Conservation (phyloP, 139 green algal species). For the Ostreobium quekettii region DNA sequence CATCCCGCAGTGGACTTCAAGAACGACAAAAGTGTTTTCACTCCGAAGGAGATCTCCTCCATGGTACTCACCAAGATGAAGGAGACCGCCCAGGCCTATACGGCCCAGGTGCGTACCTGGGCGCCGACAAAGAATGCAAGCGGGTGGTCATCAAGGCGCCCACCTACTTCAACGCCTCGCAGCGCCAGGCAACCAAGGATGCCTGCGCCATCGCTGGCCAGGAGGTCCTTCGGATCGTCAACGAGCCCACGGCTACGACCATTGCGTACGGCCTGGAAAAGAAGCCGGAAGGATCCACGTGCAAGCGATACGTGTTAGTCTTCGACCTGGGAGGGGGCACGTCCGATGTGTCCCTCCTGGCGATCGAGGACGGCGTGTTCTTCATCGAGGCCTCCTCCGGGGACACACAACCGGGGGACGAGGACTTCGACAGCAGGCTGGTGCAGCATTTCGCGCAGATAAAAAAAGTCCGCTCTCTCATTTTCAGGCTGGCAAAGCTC, state of each 20-base stretch:
- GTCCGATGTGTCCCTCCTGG: slow-evolving; percentile 96
- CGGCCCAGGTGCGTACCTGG: slow-evolving; percentile 42
- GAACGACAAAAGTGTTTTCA: slow-evolving; percentile 85
- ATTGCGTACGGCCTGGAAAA: slow-evolving; percentile 88
- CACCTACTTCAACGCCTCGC: slow-evolving; percentile 98
- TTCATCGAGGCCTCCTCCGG: slow-evolving; percentile 96
- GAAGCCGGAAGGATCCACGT: slow-evolving; percentile 33
- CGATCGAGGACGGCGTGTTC: slow-evolving; percentile 98
- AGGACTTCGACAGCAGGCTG: slow-evolving; percentile 96
- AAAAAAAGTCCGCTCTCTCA: background rate
- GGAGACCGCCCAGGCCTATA: slow-evolving; percentile 77
- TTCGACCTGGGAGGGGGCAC: slow-evolving; percentile 89
- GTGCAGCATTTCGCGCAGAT: slow-evolving; percentile 82
- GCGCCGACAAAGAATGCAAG: slow-evolving; percentile 62
- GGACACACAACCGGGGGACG: slow-evolving; percentile 95
- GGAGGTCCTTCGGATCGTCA: slow-evolving; percentile 95
- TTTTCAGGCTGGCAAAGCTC: background rate
- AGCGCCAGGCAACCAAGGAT: slow-evolving; percentile 97
- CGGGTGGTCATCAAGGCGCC: slow-evolving; percentile 94
- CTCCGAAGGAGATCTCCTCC: slow-evolving; percentile 88
- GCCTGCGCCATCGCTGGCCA: slow-evolving; percentile 88
- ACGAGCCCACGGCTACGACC: slow-evolving; percentile 90
- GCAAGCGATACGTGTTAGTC: slow-evolving; percentile 85
- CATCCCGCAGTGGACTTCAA: slow-evolving; percentile 94
- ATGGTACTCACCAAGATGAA: slow-evolving; percentile 99